phyloP scores from a whole-genome alignment of 208 protist species.

The Plasmodiophora brassicae region DNA sequence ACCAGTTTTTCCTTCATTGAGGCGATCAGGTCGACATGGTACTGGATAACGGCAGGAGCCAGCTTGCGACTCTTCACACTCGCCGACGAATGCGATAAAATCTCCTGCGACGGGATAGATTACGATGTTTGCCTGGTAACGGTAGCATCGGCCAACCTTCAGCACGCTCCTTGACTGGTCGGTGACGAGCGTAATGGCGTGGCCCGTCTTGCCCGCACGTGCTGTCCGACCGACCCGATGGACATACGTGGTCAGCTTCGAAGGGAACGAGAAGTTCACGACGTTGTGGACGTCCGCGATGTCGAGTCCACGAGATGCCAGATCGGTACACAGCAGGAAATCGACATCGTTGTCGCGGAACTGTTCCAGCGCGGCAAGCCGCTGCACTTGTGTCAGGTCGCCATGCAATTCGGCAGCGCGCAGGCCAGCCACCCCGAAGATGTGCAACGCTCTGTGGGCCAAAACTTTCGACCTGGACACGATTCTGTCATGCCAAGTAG shows the following conservation, averaged over 20 bases:
- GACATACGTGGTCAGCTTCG: slow-evolving; percentile 53
- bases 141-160: background rate
- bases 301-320: slow-evolving; percentile 60
- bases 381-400: slow-evolving; percentile 41
- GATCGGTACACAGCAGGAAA: slow-evolving; percentile 56
- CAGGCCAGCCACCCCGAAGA: slow-evolving; percentile 43
- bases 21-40: background rate
- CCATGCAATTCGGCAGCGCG: slow-evolving; percentile 45
- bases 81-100: background rate
- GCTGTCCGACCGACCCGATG: slow-evolving; percentile 57
- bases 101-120: background rate
- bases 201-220: slow-evolving; percentile 53
- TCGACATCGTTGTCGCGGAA: slow-evolving; percentile 28
- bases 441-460: slow-evolving; percentile 32
- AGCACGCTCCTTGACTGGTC: slow-evolving; percentile 39
- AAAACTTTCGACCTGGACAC: background rate
- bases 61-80: slow-evolving; percentile 30
- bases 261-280: slow-evolving; percentile 66
- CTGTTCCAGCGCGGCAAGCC: slow-evolving; percentile 34
- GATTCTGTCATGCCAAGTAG: slow-evolving; percentile 5
- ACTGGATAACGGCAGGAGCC: background rate
- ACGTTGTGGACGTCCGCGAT: slow-evolving; percentile 63
- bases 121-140: background rate
- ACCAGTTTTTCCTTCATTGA: background rate
- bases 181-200: slow-evolving; percentile 58